Percentiles rank a stretch among this genome's conserved stretches.
Evolutionary conservation across 805 yeast genomes (phyloP).

Genomic region (Sungouiozyma intestinalis): DNA sequence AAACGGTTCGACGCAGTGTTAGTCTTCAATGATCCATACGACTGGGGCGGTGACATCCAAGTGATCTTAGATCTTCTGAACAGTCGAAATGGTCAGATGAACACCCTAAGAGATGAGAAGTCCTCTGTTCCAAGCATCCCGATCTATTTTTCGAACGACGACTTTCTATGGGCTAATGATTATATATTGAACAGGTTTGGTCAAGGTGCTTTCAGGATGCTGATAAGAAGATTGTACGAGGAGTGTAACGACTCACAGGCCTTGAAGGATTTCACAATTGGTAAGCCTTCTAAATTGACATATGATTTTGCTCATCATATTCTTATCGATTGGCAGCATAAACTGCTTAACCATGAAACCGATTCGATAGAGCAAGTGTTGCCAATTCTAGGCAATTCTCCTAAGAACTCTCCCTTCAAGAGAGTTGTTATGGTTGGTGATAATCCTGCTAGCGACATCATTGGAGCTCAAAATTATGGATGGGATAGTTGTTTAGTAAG

Average conservation of each 20-base stretch:
- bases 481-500: conserved; percentile 81
- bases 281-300: conserved; percentile 72
- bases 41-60: conserved; percentile 78
- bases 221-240: conserved; percentile 48
- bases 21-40: conserved; percentile 84
- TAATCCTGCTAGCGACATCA: conserved; percentile 86
- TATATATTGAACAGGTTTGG: conserved; percentile 74
- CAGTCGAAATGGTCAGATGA: conserved; percentile 51
- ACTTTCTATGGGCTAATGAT: conserved; percentile 80
- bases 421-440: conserved; percentile 90
- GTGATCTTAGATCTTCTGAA: conserved; percentile 61
- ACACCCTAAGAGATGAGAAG: conserved; percentile 40
- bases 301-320: conserved; percentile 77
- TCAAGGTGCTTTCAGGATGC: conserved; percentile 74
- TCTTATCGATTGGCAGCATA: conserved; percentile 41
- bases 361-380: conserved; percentile 18
- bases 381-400: conserved; percentile 38
- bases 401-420: conserved; percentile 33
- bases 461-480: conserved; percentile 78
- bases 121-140: conserved; percentile 49
- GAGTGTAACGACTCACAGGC: conserved; percentile 39
- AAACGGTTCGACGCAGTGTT: conserved; percentile 61
- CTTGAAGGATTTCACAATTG: conserved; percentile 51
- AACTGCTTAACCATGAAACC: conserved; percentile 18
- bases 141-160: conserved; percentile 71